Conservation (phyloP, 1,139 yeast species). For the Meyerozyma smithsonii region DNA sequence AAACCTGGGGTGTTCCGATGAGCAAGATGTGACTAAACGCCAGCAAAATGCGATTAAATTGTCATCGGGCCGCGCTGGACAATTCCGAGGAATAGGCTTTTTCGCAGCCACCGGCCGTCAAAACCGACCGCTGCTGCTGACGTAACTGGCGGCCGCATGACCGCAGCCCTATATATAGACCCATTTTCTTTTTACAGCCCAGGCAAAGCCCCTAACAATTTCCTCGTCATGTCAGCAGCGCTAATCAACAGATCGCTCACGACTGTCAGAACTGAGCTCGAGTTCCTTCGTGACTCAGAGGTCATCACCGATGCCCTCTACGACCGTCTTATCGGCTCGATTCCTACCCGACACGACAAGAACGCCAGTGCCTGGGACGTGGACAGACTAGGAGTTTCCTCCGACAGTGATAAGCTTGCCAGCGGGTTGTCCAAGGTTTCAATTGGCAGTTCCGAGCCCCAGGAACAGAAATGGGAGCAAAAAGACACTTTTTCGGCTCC, state of each 20-base stretch:
- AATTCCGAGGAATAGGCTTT: too few species aligned
- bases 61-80: too few species aligned
- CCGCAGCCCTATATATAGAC: neutral
- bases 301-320: slow-evolving; percentile 62
- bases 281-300: slow-evolving; percentile 72
- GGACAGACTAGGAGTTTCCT: slow-evolving; percentile 31
- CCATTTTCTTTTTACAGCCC: neutral
- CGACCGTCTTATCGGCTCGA: slow-evolving; percentile 43
- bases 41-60: too few species aligned
- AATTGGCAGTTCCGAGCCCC: slow-evolving; percentile 9
- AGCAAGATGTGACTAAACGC: too few species aligned
- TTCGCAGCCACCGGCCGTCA: too few species aligned
- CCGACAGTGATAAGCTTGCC: slow-evolving; percentile 17
- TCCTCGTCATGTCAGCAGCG: slow-evolving; percentile 44
- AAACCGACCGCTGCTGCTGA: neutral
- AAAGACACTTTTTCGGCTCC: slow-evolving; percentile 4
- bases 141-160: neutral
- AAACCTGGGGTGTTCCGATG: neutral
- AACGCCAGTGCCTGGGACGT: slow-evolving; percentile 51
- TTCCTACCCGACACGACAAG: slow-evolving; percentile 58
- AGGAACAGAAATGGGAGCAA: slow-evolving; percentile 7
- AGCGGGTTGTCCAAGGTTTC: slow-evolving; percentile 20
- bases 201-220: neutral
- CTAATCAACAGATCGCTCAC: slow-evolving; percentile 75
- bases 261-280: slow-evolving; percentile 71